Evolutionary conservation across 179 eudicot species (phyloP), one percentile per base, ranked within the genome.

Genomic region (Silene coronaria): DNA sequence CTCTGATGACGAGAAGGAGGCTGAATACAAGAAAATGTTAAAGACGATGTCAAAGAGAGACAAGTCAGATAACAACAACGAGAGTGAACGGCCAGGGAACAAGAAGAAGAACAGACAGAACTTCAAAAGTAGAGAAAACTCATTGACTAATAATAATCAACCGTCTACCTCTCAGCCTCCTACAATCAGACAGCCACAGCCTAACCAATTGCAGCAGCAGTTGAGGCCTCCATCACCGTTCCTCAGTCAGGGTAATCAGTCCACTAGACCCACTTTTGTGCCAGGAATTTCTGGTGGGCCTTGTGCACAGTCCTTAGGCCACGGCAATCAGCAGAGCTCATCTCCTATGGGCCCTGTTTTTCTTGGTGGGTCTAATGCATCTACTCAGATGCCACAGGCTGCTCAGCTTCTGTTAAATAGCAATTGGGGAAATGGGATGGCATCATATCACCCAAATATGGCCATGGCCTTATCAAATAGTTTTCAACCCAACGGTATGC

Each of bases 1-100:
- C 78, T 91, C 98, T 28, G 98, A 94, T 78, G 97, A 94, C 46
- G 97, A 91, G 81, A 83, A 90, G 76, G 98, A 94, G 85, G 94
- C 92, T 3, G 96, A 91, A 82, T 89, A 85, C 81, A 87, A 32
- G 82, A 90, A 78, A 80, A 81, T 80, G 90, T 74, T 81, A 23
- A 90, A 88, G 67, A 80, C 78, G 88, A 80, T 79, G 88, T 83
- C 90, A n/a, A 91, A 90, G 85, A 82, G 97, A 71, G 89, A 83
- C n/a, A n/a, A n/a, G n/a, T n/a, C n/a, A n/a, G n/a, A n/a, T 46
- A 76, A 74, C 27, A 83, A 67, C 62, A 86, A 77, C 72, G 86
- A 87, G 26, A 64, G 71, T 38, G 76, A 81, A 73, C 84, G 81
- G 68, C 57, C 76, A 13, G 88, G 75, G 51, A 83, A 69, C 66